phyloP scores from a whole-genome alignment of 257 asterid genomes.

The Solanum chiquidenum region DNA sequence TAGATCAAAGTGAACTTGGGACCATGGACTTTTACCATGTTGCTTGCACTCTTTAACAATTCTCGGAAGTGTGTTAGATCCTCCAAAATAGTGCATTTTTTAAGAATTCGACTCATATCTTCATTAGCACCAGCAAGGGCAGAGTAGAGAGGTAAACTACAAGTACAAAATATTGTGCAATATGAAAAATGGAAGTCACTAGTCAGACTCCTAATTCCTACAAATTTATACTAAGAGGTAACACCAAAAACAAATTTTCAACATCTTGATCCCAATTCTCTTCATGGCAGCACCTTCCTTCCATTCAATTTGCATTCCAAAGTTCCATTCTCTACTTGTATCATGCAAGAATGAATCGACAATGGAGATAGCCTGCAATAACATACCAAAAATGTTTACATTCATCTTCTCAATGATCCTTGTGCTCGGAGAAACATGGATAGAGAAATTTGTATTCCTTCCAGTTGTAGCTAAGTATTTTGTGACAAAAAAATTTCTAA shows the following conservation, averaged over 20 bases:
- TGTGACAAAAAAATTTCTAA: too few species aligned
- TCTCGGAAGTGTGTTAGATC: background rate
- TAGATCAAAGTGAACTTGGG: background rate
- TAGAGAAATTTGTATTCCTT: background rate
- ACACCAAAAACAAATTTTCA: background rate
- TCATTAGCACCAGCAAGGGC: background rate
- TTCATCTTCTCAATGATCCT: background rate
- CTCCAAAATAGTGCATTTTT: background rate
- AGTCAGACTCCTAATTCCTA: background rate
- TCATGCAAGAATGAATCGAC: slow-evolving; percentile 51
- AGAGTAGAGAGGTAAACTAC: background rate
- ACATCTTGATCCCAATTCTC: background rate
- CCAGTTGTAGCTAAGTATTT: background rate
- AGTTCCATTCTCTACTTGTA: background rate
- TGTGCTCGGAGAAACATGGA: background rate
- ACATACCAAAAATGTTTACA: background rate
- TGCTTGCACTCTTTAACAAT: background rate
- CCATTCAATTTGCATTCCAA: background rate
- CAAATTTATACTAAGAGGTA: background rate
- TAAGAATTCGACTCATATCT: background rate
- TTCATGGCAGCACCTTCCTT: background rate
- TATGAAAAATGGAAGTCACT: background rate
- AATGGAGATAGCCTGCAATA: slow-evolving; percentile 70
- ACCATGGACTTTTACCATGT: background rate
- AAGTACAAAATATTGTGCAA: background rate